A percentile compares a stretch with the other conserved stretches of the same genome.
Conservation (phyloP, 148 eudicot genomes). For the Bassia scoparia region DNA sequence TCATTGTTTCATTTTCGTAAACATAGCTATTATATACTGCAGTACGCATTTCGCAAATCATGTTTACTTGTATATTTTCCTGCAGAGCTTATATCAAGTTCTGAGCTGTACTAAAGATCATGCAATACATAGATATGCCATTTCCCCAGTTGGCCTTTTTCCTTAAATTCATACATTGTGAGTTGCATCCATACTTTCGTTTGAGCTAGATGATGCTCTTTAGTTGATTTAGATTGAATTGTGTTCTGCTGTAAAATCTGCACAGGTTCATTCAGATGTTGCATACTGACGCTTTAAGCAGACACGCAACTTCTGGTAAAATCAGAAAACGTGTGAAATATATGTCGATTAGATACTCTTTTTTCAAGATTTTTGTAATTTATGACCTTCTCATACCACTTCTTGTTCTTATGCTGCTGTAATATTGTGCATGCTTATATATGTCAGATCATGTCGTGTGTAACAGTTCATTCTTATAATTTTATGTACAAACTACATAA, state of each 20-base stretch:
- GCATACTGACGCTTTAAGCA: constrained; percentile 86
- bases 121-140: constrained; percentile 90
- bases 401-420: neutral
- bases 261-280: constrained; percentile 77
- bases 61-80: neutral
- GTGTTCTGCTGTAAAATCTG: neutral
- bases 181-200: constrained; percentile 7
- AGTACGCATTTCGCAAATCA: neutral
- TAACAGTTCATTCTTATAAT: neutral
- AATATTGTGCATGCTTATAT: too few relatives aligned
- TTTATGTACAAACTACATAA: neutral
- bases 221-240: neutral
- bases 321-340: constrained; percentile 81
- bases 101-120: constrained; percentile 92
- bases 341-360: constrained; percentile 30
- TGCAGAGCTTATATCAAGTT: constrained; percentile 84
- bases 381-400: neutral
- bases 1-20: too few relatives aligned
- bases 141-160: constrained; percentile 88
- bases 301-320: constrained; percentile 84
- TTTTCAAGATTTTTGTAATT: neutral
- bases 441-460: too few relatives aligned
- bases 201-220: neutral
- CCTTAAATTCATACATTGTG: constrained; percentile 68
- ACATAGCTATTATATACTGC: neutral